A percentile compares a stretch with the other conserved stretches of the same genome.
phyloP scores from a whole-genome alignment of 495 filamentous ascomycete genomes.

The Umbilicaria muhlenbergii region DNA sequence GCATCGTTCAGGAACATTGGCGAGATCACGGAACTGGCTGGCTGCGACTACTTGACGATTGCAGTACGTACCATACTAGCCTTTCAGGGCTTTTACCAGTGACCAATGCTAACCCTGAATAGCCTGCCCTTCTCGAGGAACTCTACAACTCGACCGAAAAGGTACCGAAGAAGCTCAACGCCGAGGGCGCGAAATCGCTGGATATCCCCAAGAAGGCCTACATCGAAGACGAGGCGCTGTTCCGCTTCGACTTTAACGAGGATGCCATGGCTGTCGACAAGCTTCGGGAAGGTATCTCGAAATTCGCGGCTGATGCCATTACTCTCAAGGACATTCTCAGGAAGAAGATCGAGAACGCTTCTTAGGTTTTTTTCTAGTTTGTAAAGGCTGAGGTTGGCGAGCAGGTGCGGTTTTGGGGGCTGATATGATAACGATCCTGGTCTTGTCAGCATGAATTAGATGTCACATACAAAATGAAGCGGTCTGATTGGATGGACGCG shows the following conservation, averaged over 20 bases:
- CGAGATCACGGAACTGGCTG: constrained; percentile 95
- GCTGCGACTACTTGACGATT: constrained; percentile 98
- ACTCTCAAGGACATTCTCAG: constrained; percentile 85
- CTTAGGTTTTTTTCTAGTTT: no score
- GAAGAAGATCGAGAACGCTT: constrained; percentile 52
- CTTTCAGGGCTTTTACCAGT: not conserved
- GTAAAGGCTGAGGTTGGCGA: no score
- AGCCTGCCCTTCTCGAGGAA: constrained; percentile 90
- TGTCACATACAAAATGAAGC: no score
- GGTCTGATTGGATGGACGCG: no score
- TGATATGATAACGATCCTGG: no score
- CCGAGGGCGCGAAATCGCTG: constrained; percentile 43
- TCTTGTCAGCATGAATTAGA: no score
- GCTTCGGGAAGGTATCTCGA: constrained; percentile 95
- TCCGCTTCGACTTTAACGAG: constrained; percentile 99
- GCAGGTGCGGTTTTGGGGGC: no score
- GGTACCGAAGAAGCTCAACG: constrained; percentile 88
- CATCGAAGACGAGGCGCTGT: constrained; percentile 73
- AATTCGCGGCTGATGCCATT: constrained; percentile 91
- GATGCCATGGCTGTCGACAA: constrained; percentile 98
- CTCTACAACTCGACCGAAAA: constrained; percentile 62
- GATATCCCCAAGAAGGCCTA: constrained; percentile 80
- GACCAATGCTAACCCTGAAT: not conserved
- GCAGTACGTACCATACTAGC: constrained; percentile 40
- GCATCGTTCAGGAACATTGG: constrained; percentile 91